These are phyloP conservation scores for Penicillium polonicum DNA, from an alignment of 2,329 filamentous ascomycete species.

Conservation along the genomic window DNA sequence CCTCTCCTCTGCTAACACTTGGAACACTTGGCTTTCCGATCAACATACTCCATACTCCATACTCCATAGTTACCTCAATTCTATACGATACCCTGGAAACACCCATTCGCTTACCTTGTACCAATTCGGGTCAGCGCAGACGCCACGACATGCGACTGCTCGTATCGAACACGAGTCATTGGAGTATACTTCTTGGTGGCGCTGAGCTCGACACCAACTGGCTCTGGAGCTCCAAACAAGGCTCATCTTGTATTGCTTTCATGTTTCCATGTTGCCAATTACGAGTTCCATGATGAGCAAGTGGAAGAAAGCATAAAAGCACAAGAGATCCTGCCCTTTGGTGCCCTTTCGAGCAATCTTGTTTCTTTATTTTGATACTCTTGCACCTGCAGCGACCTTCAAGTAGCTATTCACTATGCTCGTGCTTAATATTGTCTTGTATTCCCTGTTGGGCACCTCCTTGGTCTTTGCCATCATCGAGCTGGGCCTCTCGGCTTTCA, in stretches of 20 bases:
- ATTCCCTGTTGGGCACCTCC: slow-evolving; percentile 24
- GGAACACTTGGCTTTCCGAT: not conserved
- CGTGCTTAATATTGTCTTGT: slow-evolving; percentile 26
- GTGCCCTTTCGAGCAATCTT: not conserved
- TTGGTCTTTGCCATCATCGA: slow-evolving; percentile 30
- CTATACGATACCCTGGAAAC: not conserved
- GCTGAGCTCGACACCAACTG: not conserved
- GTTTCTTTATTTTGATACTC: not conserved
- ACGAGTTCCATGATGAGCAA: slow-evolving; percentile 5
- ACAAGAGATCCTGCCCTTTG: slow-evolving; percentile 8
- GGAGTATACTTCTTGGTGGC: slow-evolving; percentile 6
- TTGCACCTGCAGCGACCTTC: not conserved
- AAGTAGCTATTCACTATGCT: slow-evolving; percentile 13
- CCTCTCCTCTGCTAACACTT: too few species aligned
- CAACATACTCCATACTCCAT: too few species aligned
- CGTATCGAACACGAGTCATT: slow-evolving; percentile 17
- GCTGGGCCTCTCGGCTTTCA: slow-evolving; percentile 28
- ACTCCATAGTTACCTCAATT: not conserved
- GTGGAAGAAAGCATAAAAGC: slow-evolving; percentile 14
- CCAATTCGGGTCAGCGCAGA: slow-evolving; percentile 10
- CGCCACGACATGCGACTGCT: slow-evolving; percentile 17
- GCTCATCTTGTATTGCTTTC: not conserved
- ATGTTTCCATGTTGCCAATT: too few species aligned
- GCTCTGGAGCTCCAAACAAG: not conserved
- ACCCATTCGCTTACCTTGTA: slow-evolving; percentile 23